Conservation (phyloP, 164 flowering plant genomes). For the Vitis riparia region DNA sequence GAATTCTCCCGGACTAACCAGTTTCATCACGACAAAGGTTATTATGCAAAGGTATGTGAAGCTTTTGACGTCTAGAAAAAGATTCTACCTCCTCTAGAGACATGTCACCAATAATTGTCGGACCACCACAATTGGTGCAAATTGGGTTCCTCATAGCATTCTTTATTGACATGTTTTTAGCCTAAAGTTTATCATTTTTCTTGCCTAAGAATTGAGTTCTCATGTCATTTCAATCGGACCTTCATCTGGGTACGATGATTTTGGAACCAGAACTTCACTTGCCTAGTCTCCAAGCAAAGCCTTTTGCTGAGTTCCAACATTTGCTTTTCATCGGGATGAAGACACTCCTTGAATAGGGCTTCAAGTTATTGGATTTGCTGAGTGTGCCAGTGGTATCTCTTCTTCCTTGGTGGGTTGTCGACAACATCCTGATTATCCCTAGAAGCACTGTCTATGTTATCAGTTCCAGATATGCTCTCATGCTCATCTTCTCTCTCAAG, state of each 20-base stretch:
- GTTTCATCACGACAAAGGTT: slow-evolving; percentile 42
- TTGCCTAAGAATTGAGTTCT: slow-evolving; percentile 78
- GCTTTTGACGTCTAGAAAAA: slow-evolving; percentile 47
- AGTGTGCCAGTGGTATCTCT: slow-evolving; percentile 95
- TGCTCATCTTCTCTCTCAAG: slow-evolving; percentile 66
- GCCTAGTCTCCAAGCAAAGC: slow-evolving; percentile 80
- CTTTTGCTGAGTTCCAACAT: slow-evolving; percentile 79
- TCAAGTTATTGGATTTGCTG: slow-evolving; percentile 98
- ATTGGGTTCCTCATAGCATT: slow-evolving; percentile 92
- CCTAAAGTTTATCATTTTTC: slow-evolving; percentile 90
- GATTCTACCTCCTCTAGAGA: slow-evolving; percentile 88
- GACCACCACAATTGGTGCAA: slow-evolving; percentile 92
- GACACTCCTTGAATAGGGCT: slow-evolving; percentile 87
- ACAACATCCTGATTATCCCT: slow-evolving; percentile 79
- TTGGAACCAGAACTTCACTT: slow-evolving; percentile 99
- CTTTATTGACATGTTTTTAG: slow-evolving; percentile 82
- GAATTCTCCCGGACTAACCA: slow-evolving; percentile 36
- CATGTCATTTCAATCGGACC: slow-evolving; percentile 95
- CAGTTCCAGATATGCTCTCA: slow-evolving; percentile 96
- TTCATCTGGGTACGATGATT: slow-evolving; percentile 96
- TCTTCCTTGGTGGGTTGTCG: slow-evolving; percentile 79
- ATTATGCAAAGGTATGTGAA: slow-evolving; percentile 46
- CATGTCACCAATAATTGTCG: slow-evolving; percentile 79
- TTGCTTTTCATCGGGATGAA: slow-evolving; percentile 99
- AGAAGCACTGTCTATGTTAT: slow-evolving; percentile 82